Evolutionary conservation across 2,329 filamentous ascomycete genomes (phyloP), one percentile per base, ranked within the genome.

Genomic region (Penicillium sp.): DNA sequence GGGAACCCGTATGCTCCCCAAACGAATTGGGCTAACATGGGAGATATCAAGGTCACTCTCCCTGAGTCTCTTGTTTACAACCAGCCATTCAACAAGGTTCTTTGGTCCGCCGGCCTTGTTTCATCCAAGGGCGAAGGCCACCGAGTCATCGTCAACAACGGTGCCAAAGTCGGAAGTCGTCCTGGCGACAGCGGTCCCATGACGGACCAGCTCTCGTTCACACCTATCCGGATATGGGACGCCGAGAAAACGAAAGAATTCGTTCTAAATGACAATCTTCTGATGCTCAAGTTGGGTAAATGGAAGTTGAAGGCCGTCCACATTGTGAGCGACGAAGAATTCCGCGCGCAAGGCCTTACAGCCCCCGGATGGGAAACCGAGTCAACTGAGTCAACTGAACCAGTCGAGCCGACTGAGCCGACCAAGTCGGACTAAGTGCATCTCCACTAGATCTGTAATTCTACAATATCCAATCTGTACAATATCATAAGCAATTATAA

Each of bases 271-370:
- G 78, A 72, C 27, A 72, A 78, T 1, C 65, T 81, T 2, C 60
- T 87, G n/a, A 76, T 86, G 8, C 59, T 86, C 9, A 74, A 82
- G 56, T 62, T 79, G 2, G 84, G 84, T 7, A 87, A 87, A 64
- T 84, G 81, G 76, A 84, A 81, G 62, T 74, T 85, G 34, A 81
- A 81, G 61, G 71, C 84, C 19, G 75, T 85, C 29, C 76, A 78
- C 42, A 75, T 86, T 39, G 68, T 86, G 5, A 72, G 74, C 11
- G 83, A 86, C 54, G 75, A 78, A 34, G 76, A 82, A 19, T 84
- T 79, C 60, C 74, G 76, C 45, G 69, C 69, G 11, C 64, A 68
- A 40, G 79, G 78, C 1, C 67, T 79, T 18, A 73, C 69, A 13
- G 78, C 74, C 36, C 79, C 80, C 14, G 81, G 81, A 2, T 84